Conservation (phyloP, 2,329 filamentous ascomycete species). For the Sporothrix schenckii region DNA sequence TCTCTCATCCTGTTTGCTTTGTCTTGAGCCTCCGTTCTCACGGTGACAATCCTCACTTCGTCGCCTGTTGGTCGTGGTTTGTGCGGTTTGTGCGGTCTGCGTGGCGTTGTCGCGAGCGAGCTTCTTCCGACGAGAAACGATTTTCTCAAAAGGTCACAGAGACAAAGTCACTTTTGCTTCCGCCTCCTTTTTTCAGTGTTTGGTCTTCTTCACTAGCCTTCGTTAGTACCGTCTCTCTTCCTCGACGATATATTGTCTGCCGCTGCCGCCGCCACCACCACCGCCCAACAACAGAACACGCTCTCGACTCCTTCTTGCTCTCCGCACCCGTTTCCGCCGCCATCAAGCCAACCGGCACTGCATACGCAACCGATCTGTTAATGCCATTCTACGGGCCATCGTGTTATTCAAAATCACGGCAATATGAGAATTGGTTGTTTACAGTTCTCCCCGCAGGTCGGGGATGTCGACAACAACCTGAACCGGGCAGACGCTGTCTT, state of each 20-base stretch:
- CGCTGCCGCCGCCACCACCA: not conserved
- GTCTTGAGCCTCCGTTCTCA: not conserved
- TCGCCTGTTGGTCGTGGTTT: not conserved
- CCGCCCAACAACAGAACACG: not conserved
- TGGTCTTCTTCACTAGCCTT: not conserved
- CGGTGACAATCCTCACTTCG: slow-evolving; percentile 24
- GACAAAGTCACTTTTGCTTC: too few species aligned
- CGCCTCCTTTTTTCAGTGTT: too few species aligned
- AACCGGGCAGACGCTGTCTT: slow-evolving; percentile 68
- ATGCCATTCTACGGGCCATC: not conserved
- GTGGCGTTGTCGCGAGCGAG: not conserved
- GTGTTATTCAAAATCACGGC: not conserved
- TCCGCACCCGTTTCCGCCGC: not conserved
- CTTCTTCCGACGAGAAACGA: too few species aligned
- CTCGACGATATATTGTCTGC: not conserved
- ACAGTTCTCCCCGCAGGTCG: slow-evolving; percentile 73
- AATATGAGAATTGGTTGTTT: slow-evolving; percentile 53
- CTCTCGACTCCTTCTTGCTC: too few species aligned
- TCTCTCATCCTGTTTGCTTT: not conserved
- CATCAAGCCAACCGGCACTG: not conserved
- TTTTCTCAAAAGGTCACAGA: too few species aligned
- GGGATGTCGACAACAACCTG: slow-evolving; percentile 71
- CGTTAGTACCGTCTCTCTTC: not conserved
- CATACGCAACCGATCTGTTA: not conserved
- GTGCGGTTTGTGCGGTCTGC: slow-evolving; percentile 19